phyloP scores from a whole-genome alignment of 78 protist species.

The Diacronema lutheri region DNA sequence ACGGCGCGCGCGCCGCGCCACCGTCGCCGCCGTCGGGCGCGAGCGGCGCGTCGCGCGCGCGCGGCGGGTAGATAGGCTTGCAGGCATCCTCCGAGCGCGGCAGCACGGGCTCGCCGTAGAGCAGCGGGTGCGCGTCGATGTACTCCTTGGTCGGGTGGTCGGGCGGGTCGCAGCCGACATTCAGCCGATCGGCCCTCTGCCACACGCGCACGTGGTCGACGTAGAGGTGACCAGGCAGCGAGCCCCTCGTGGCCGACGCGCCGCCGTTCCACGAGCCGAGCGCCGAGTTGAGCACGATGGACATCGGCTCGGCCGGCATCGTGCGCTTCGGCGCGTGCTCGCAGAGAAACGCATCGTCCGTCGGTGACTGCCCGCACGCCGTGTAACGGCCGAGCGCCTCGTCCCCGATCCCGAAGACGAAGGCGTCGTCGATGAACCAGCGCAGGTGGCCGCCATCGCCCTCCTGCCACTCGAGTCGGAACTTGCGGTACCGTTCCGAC shows the following conservation, averaged over 20 bases:
- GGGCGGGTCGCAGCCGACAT: conserved; percentile 7
- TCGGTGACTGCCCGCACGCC: too few species aligned
- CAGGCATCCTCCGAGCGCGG: too few species aligned
- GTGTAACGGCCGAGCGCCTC: too few species aligned
- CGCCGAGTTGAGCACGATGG: conserved; percentile 2
- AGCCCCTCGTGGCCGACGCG: too few species aligned
- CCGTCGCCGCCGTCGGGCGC: too few species aligned
- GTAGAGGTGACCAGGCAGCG: too few species aligned
- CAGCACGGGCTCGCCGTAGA: background rate
- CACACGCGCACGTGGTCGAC: too few species aligned
- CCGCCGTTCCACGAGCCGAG: conserved; percentile 18
- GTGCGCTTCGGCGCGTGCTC: too few species aligned
- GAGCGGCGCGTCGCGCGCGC: too few species aligned
- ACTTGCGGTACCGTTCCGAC: background rate
- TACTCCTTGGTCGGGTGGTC: conserved; percentile 3
- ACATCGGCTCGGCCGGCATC: conserved; percentile 8
- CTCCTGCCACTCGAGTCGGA: background rate
- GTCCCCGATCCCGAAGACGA: background rate
- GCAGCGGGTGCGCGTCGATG: background rate
- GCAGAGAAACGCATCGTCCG: too few species aligned
- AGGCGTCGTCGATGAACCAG: background rate
- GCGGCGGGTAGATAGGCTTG: too few species aligned
- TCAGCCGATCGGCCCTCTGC: background rate
- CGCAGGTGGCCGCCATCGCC: background rate
- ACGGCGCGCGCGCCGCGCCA: too few species aligned